phyloP scores from a whole-genome alignment of 2,329 filamentous ascomycete genomes.

The Diaporthe velutina region DNA sequence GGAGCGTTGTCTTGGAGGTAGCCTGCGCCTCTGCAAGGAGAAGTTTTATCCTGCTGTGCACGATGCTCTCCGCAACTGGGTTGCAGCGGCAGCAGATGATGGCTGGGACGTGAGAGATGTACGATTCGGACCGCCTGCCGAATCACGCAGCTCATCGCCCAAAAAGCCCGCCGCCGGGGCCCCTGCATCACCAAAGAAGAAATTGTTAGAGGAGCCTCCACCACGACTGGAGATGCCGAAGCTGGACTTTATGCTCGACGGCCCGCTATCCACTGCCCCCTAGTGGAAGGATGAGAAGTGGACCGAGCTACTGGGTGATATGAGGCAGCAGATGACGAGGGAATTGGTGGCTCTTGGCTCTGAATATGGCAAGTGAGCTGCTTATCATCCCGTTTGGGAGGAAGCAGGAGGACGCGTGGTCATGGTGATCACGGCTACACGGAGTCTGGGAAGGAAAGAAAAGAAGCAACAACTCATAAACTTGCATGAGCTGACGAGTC shows the following conservation, averaged over 20 bases:
- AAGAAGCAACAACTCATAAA: conserved; percentile 16
- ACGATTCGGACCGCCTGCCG: conserved; percentile 74
- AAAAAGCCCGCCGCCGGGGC: conserved; percentile 53
- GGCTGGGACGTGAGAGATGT: conserved; percentile 89
- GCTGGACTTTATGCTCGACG: conserved; percentile 62
- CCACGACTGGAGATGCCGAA: conserved; percentile 74
- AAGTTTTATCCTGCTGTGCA: conserved; percentile 97
- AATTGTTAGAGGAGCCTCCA: conserved; percentile 63
- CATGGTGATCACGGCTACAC: neutral
- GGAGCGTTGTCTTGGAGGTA: conserved; percentile 89
- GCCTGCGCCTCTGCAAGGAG: conserved; percentile 92
- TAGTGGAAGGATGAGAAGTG: conserved; percentile 46
- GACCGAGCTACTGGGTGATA: conserved; percentile 46
- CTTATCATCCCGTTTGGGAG: no score
- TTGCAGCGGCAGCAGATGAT: conserved; percentile 87
- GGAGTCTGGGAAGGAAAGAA: conserved; percentile 31
- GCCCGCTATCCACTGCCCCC: conserved; percentile 38
- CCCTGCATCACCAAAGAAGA: conserved; percentile 54
- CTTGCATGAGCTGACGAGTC: conserved; percentile 13
- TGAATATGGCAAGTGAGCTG: conserved; percentile 1
- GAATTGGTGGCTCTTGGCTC: neutral
- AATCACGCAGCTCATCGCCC: conserved; percentile 57
- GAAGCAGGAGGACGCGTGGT: neutral
- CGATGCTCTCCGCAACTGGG: conserved; percentile 89
- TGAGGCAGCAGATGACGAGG: conserved; percentile 8